phyloP scores from a whole-genome alignment of 768 basidiomycete species.

The Xerocomus potaroensis region DNA sequence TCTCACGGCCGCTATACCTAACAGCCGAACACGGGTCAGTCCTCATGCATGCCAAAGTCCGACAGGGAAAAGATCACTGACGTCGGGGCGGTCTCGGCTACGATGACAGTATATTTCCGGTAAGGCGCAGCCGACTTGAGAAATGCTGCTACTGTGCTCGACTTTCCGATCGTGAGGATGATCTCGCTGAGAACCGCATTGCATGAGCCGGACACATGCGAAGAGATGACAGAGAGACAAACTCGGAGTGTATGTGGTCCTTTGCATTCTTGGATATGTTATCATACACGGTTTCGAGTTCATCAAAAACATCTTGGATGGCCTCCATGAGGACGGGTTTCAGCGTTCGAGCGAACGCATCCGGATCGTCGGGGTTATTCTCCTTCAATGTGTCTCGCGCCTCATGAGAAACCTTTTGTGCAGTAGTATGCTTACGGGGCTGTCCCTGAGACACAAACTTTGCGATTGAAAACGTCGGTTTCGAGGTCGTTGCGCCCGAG shows the following conservation, averaged over 20 bases:
- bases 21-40: constrained; percentile 1
- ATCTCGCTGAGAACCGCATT: constrained; percentile 63
- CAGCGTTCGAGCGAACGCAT: constrained; percentile 69
- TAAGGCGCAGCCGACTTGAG: constrained; percentile 86
- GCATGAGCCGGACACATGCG: background rate
- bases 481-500: constrained; percentile 34
- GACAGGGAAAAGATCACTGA: constrained; percentile 38
- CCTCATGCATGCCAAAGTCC: constrained; percentile 2
- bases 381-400: constrained; percentile 57
- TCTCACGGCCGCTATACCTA: constrained; percentile 81
- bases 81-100: constrained; percentile 94
- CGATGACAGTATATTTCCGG: constrained; percentile 92
- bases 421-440: constrained; percentile 45
- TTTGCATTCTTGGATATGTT: constrained; percentile 91
- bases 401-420: constrained; percentile 40
- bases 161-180: constrained; percentile 90
- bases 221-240: constrained; percentile 28
- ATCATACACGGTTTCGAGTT: constrained; percentile 93
- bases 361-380: constrained; percentile 70
- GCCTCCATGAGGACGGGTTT: constrained; percentile 97
- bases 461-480: constrained; percentile 62
- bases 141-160: constrained; percentile 90
- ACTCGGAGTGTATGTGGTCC: constrained; percentile 99
- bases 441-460: constrained; percentile 82
- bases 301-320: constrained; percentile 93